Conservation (phyloP, 179 eudicot species). For the Corrigiola litoralis region DNA sequence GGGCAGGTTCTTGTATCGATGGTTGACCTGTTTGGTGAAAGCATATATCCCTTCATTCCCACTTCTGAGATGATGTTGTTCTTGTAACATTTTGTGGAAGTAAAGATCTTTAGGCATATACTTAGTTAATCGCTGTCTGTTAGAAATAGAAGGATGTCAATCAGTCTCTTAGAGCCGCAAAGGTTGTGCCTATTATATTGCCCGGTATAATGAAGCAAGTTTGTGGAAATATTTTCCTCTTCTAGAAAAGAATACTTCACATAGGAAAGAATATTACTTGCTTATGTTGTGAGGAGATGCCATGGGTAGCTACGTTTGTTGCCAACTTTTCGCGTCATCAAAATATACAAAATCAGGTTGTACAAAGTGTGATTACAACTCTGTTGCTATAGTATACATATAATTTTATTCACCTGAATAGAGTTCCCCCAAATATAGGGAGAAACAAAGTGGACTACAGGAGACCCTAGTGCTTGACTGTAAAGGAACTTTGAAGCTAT, state of each 20-base stretch:
- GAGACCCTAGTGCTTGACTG: too few species aligned
- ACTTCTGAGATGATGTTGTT: constrained; percentile 50
- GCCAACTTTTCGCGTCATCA: not conserved
- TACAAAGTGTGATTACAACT: too few species aligned
- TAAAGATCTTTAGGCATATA: not conserved
- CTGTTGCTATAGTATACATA: not conserved
- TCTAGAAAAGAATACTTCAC: too few species aligned
- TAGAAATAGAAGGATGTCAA: not conserved
- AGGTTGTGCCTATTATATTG: not conserved
- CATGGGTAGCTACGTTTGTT: not conserved
- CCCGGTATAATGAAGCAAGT: too few species aligned
- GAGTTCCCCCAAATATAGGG: not conserved
- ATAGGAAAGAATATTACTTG: not conserved
- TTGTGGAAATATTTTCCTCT: too few species aligned
- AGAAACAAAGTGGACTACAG: not conserved
- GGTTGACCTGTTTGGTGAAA: constrained; percentile 55
- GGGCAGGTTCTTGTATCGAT: constrained; percentile 50
- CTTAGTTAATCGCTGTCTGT: not conserved
- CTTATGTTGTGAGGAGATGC: not conserved
- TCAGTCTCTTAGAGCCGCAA: not conserved
- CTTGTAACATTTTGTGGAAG: constrained; percentile 28
- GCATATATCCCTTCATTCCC: constrained; percentile 59
- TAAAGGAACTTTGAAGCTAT: too few species aligned
- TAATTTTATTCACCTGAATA: not conserved
- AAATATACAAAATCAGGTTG: too few species aligned